Evolutionary conservation across 2,329 filamentous ascomycete genomes (phyloP).

Genomic region (Decorospora gaudefroyi): DNA sequence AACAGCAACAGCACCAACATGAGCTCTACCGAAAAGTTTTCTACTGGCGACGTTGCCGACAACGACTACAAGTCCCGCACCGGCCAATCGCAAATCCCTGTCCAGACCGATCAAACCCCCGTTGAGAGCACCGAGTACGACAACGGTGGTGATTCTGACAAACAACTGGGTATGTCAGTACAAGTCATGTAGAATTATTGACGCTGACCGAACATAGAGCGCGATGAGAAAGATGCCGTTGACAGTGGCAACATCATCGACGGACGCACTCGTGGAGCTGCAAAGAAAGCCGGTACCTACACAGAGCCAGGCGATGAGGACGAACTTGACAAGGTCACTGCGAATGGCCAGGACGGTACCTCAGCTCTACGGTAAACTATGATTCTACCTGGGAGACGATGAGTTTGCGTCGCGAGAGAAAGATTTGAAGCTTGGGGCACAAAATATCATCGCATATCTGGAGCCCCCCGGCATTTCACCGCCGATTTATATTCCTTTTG

Average conservation of each 20-base stretch:
- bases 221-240: slow-evolving; percentile 57
- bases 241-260: slow-evolving; percentile 55
- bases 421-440: rapidly evolving
- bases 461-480: no score
- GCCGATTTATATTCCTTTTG: neutral
- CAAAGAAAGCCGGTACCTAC: slow-evolving; percentile 53
- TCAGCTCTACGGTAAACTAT: slow-evolving; percentile 18
- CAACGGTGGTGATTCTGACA: slow-evolving; percentile 55
- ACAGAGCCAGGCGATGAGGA: slow-evolving; percentile 59
- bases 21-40: slow-evolving; percentile 41
- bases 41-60: slow-evolving; percentile 45
- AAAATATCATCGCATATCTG: no score
- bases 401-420: no score
- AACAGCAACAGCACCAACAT: slow-evolving; percentile 23
- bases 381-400: neutral
- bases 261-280: slow-evolving; percentile 54
- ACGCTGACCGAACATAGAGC: slow-evolving; percentile 37
- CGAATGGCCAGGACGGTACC: slow-evolving; percentile 44
- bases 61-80: slow-evolving; percentile 55
- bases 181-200: neutral
- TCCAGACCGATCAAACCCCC: slow-evolving; percentile 53
- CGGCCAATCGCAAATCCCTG: slow-evolving; percentile 52
- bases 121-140: slow-evolving; percentile 52
- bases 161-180: slow-evolving; percentile 50
- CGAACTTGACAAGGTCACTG: slow-evolving; percentile 51